Percentiles rank a stretch among this genome's conserved stretches.
phyloP scores from a whole-genome alignment of 2,329 filamentous ascomycete species.

The Graphiopsis chlorocephala region DNA sequence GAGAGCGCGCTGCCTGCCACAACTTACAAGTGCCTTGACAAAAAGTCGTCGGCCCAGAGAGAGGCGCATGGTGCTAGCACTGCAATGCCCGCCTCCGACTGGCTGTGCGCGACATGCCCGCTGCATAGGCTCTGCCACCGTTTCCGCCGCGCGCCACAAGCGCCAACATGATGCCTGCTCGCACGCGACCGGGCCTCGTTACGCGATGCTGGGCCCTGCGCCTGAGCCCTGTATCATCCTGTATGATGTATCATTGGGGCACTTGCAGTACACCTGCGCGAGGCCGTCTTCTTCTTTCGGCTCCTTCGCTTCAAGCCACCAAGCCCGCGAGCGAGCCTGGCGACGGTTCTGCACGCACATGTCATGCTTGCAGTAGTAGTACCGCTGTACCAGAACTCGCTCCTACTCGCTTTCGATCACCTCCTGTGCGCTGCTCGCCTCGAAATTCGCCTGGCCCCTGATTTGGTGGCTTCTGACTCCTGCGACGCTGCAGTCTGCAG shows the following conservation, averaged over 20 bases:
- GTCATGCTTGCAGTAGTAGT: neutral
- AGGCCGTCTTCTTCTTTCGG: neutral
- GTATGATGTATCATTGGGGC: neutral
- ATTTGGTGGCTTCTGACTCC: neutral
- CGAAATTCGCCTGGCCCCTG: neutral
- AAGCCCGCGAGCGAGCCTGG: neutral
- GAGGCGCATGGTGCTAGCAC: neutral
- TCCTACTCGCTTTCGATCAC: neutral
- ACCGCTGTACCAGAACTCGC: neutral
- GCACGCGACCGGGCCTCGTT: constrained; percentile 7
- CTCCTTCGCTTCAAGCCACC: constrained; percentile 6
- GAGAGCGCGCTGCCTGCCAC: neutral
- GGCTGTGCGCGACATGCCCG: neutral
- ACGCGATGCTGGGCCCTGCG: neutral
- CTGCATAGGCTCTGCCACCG: neutral
- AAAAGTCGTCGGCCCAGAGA: neutral
- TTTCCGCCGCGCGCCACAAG: neutral
- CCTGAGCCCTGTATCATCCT: neutral
- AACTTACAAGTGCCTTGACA: no score
- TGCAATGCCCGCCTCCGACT: constrained; percentile 2
- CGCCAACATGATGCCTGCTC: neutral
- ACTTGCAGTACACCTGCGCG: neutral
- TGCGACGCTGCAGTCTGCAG: neutral
- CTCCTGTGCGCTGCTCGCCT: neutral
- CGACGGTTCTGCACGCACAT: constrained; percentile 7